A percentile compares a stretch with the other conserved stretches of the same genome.
Conservation (phyloP, 2,329 filamentous ascomycete genomes). For the Fusarium incarnatum region DNA sequence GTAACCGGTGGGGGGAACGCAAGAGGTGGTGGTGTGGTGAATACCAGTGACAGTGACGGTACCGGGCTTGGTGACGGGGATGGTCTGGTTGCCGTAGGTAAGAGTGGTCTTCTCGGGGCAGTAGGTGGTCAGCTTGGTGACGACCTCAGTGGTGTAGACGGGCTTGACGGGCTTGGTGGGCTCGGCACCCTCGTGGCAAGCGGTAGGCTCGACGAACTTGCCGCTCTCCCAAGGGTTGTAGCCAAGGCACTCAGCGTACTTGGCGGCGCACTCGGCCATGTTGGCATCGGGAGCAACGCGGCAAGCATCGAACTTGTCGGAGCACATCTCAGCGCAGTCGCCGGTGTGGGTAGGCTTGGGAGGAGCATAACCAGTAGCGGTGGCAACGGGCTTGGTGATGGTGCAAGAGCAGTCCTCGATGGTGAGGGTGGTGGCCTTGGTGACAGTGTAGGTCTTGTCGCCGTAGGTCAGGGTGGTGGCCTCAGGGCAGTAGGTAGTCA, state of each 20-base stretch:
- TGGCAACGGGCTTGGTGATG: slow-evolving; percentile 58
- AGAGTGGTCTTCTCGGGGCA: slow-evolving; percentile 47
- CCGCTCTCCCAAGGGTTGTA: slow-evolving; percentile 43
- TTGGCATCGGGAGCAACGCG: slow-evolving; percentile 34
- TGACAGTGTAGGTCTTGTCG: slow-evolving; percentile 72
- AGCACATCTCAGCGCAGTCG: slow-evolving; percentile 33
- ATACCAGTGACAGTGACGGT: slow-evolving; percentile 29
- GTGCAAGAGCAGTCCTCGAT: slow-evolving; percentile 75
- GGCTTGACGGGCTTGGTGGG: slow-evolving; percentile 3
- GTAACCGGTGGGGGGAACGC: slow-evolving; percentile 35
- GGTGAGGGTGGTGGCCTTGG: slow-evolving; percentile 71
- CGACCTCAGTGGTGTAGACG: slow-evolving; percentile 31
- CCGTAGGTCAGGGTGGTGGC: slow-evolving; percentile 70
- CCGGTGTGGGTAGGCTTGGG: slow-evolving; percentile 23
- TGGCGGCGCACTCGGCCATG: slow-evolving; percentile 41
- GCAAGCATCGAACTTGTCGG: slow-evolving; percentile 39
- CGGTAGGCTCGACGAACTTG: slow-evolving; percentile 25
- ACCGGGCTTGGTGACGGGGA: slow-evolving; percentile 31
- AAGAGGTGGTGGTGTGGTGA: slow-evolving; percentile 25
- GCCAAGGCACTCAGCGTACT: slow-evolving; percentile 43
- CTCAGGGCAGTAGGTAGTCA: slow-evolving; percentile 75
- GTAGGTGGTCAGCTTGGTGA: slow-evolving; percentile 54
- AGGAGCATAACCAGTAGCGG: slow-evolving; percentile 18
- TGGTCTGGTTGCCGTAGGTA: slow-evolving; percentile 49
- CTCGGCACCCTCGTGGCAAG: slow-evolving; percentile 63